phyloP scores from a whole-genome alignment of 345 rosid species.

The Hibiscus mutabilis region DNA sequence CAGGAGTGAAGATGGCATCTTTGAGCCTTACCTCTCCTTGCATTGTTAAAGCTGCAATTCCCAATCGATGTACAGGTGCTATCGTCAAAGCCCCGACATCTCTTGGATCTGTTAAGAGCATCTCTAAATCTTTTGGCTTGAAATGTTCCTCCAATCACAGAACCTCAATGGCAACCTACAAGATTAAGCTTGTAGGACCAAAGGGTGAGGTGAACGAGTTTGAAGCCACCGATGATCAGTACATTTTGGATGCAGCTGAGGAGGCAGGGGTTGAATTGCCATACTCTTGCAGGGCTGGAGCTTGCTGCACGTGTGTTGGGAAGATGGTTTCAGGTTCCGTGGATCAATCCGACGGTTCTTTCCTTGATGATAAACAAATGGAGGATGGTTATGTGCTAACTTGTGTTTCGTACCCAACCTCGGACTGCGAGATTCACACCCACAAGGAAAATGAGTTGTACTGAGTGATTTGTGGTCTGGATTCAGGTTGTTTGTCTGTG shows the following conservation, averaged over 20 bases:
- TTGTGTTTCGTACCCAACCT: constrained; percentile 60
- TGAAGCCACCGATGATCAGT: constrained; percentile 52
- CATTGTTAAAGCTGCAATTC: constrained; percentile 39
- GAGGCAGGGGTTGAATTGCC: constrained; percentile 73
- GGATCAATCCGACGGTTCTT: constrained; percentile 81
- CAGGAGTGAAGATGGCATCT: constrained; percentile 43
- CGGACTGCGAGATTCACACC: constrained; percentile 76
- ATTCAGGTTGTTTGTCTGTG: neutral
- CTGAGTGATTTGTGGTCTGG: constrained; percentile 13
- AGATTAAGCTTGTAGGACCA: constrained; percentile 68
- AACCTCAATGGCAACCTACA: constrained; percentile 59
- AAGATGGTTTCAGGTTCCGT: constrained; percentile 55
- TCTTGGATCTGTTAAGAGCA: constrained; percentile 38
- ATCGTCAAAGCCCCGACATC: constrained; percentile 25
- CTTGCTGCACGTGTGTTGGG: constrained; percentile 85
- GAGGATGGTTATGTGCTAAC: constrained; percentile 61
- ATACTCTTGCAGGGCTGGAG: constrained; percentile 89
- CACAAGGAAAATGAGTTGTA: constrained; percentile 75
- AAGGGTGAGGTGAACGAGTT: constrained; percentile 54
- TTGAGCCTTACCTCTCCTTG: constrained; percentile 34
- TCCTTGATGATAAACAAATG: constrained; percentile 59
- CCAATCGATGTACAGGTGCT: constrained; percentile 22
- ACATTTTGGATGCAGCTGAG: constrained; percentile 84
- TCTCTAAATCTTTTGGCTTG: constrained; percentile 54
- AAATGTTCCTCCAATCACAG: constrained; percentile 41